These are phyloP conservation scores for Citrullus colocynthis DNA, from an alignment of 306 rosid genomes.

Conservation along the genomic window DNA sequence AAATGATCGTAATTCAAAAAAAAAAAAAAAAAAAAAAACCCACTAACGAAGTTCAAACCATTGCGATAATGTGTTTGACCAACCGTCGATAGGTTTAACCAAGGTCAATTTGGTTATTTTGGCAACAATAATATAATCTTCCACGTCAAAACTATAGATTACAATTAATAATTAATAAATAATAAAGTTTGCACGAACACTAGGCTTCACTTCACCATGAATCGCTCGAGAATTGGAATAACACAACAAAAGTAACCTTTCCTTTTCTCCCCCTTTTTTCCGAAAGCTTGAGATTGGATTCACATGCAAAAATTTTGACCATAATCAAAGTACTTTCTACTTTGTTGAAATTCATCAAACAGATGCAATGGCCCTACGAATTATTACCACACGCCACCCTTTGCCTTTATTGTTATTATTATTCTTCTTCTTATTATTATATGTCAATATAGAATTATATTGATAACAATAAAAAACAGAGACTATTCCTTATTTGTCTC, in stretches of 20 bases:
- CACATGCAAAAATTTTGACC: not conserved
- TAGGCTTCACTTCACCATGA: not conserved
- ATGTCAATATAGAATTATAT: not conserved
- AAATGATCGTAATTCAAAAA: not conserved
- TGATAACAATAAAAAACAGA: not conserved
- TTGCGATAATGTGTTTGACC: not conserved
- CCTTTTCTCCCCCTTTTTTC: not conserved
- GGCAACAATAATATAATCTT: not conserved
- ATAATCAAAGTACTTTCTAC: slow-evolving; percentile 5
- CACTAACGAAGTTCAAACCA: not conserved
- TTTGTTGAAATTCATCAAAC: slow-evolving; percentile 10
- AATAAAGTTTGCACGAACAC: not conserved
- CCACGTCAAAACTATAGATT: not conserved
- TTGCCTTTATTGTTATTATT: not conserved
- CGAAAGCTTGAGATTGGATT: not conserved
- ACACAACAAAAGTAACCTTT: not conserved
- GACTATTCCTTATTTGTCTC: not conserved
- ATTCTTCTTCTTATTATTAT: too few species aligned
- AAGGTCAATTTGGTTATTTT: not conserved
- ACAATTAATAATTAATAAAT: not conserved
- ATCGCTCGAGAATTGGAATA: not conserved
- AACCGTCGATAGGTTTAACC: not conserved
- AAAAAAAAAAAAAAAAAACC: not conserved
- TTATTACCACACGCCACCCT: not conserved
- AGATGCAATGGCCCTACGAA: not conserved